Conservation (phyloP, 768 basidiomycete species). For the Tulasnella calospora region DNA sequence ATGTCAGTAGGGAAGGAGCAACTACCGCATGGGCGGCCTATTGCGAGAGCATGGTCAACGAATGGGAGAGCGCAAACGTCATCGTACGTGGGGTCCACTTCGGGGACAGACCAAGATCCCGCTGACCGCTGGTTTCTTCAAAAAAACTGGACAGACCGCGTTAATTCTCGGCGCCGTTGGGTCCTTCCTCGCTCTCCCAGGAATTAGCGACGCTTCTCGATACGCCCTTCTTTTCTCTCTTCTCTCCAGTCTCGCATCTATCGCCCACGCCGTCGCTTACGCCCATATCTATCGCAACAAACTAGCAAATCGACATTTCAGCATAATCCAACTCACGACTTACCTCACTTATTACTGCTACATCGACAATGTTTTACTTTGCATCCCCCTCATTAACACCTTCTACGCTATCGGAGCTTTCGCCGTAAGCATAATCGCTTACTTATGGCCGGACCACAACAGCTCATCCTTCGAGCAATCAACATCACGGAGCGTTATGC, state of each 20-base stretch:
- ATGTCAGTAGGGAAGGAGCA: constrained; percentile 3
- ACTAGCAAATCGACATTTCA: constrained; percentile 19
- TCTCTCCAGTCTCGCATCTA: constrained; percentile 19
- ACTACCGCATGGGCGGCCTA: constrained; percentile 21
- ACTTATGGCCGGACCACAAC: constrained; percentile 10
- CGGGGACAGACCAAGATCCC: not conserved
- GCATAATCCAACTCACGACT: constrained; percentile 17
- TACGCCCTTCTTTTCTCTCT: constrained; percentile 18
- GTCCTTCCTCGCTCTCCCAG: constrained; percentile 18
- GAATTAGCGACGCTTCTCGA: constrained; percentile 16
- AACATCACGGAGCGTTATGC: not conserved
- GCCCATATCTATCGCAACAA: constrained; percentile 16
- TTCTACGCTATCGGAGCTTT: constrained; percentile 20
- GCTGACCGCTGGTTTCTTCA: not conserved
- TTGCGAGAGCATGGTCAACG: constrained; percentile 13
- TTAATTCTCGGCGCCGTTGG: constrained; percentile 17
- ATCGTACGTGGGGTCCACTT: not conserved
- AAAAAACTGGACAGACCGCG: not conserved
- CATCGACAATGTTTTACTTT: constrained; percentile 19
- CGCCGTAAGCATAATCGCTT: constrained; percentile 18
- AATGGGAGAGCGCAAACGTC: constrained; percentile 22
- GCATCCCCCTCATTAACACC: constrained; percentile 15
- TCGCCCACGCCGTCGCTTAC: constrained; percentile 19
- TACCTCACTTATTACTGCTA: constrained; percentile 20
- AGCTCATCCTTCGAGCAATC: not conserved